Percentiles rank a stretch among this genome's conserved stretches.
These are phyloP conservation scores for Elaeis guineensis DNA, from an alignment of 176 grass and related monocot genomes.

Conservation along the genomic window DNA sequence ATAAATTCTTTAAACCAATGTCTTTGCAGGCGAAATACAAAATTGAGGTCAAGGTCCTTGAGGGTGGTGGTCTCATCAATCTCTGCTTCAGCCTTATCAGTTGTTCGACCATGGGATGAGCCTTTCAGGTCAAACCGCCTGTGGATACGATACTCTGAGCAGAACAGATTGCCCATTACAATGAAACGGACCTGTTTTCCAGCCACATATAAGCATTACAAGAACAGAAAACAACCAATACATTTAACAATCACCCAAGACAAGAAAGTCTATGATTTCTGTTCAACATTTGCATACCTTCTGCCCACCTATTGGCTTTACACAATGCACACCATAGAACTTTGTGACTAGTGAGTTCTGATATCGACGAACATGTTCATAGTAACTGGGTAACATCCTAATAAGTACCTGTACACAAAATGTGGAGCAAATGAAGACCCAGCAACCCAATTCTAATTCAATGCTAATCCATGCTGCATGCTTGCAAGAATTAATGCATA, in stretches of 20 bases:
- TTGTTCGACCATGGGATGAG: constrained; percentile 82
- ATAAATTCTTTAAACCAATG: constrained; percentile 63
- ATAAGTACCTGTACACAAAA: constrained; percentile 42
- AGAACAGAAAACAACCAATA: too few species aligned
- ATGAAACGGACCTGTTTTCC: constrained; percentile 69
- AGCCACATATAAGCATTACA: too few species aligned
- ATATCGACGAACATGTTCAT: constrained; percentile 50
- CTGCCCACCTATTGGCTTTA: constrained; percentile 62
- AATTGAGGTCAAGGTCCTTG: constrained; percentile 93
- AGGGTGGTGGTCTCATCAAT: constrained; percentile 96
- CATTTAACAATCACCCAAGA: too few species aligned
- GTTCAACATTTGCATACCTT: constrained; percentile 31
- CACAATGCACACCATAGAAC: constrained; percentile 66
- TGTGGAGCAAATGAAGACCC: constrained; percentile 3
- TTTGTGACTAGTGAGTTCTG: constrained; percentile 52
- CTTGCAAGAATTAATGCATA: too few species aligned
- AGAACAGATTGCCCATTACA: constrained; percentile 97
- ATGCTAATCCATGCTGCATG: too few species aligned
- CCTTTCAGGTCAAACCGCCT: constrained; percentile 94
- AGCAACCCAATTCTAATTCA: not conserved
- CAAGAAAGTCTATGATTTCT: too few species aligned
- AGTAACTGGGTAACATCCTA: constrained; percentile 56
- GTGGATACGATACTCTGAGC: constrained; percentile 82
- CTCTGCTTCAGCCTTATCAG: constrained; percentile 78
- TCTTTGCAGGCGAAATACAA: constrained; percentile 71